These are phyloP conservation scores for Sungouiozyma ichnusensis DNA, from an alignment of 805 yeast species.

Conservation along the genomic window DNA sequence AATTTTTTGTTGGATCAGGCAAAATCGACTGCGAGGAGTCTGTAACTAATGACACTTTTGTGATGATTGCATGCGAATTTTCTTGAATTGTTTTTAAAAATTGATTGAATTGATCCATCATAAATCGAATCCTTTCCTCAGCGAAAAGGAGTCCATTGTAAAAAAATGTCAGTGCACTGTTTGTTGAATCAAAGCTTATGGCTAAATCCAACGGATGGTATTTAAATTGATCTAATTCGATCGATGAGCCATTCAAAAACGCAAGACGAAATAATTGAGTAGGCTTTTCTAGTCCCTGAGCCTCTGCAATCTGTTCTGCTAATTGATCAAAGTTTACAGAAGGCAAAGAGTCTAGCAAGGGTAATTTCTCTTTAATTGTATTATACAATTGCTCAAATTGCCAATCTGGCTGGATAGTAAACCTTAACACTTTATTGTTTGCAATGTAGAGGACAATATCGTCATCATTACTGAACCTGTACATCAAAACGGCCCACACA, in stretches of 20 bases:
- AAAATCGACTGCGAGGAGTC: slow-evolving; percentile 45
- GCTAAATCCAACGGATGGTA: slow-evolving; percentile 37
- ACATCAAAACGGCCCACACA: slow-evolving; percentile 57
- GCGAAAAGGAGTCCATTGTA: slow-evolving; percentile 73
- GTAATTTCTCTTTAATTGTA: slow-evolving; percentile 32
- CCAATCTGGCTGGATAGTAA: slow-evolving; percentile 44
- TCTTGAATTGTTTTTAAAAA: slow-evolving; percentile 34
- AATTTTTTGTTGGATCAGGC: slow-evolving; percentile 80
- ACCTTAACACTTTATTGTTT: slow-evolving; percentile 44
- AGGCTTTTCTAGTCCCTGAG: slow-evolving; percentile 41
- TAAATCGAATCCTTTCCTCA: slow-evolving; percentile 51
- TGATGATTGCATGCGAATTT: slow-evolving; percentile 36
- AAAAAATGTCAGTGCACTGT: slow-evolving; percentile 15
- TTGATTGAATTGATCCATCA: slow-evolving; percentile 64
- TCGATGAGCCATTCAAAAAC: slow-evolving; percentile 34
- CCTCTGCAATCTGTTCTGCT: slow-evolving; percentile 38
- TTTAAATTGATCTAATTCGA: slow-evolving; percentile 27
- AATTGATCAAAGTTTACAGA: slow-evolving; percentile 47
- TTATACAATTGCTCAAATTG: slow-evolving; percentile 45
- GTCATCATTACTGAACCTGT: slow-evolving; percentile 86
- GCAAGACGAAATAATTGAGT: slow-evolving; percentile 52
- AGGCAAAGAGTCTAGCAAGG: slow-evolving; percentile 9
- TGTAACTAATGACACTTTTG: slow-evolving; percentile 61
- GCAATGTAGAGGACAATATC: slow-evolving; percentile 67
- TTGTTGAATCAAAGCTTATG: slow-evolving; percentile 21